These are phyloP conservation scores for Flaveria brownii DNA, from an alignment of 129 eudicot species.

Conservation along the genomic window DNA sequence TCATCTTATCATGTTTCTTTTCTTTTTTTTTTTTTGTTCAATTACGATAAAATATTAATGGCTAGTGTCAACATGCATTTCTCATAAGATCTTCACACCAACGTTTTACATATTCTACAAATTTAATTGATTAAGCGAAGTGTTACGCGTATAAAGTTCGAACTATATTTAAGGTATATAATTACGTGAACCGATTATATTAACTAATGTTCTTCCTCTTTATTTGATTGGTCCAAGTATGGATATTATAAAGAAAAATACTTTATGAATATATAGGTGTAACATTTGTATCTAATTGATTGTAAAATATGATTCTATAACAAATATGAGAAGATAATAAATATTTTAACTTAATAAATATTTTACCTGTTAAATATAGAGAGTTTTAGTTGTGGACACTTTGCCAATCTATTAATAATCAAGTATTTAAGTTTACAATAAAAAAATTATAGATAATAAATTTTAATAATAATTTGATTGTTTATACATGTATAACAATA, in stretches of 20 bases:
- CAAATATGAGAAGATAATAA: neutral
- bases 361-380: neutral
- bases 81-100: neutral
- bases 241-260: neutral
- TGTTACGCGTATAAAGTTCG: neutral
- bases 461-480: too few relatives aligned
- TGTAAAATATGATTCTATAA: neutral
- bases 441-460: too few relatives aligned
- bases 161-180: neutral
- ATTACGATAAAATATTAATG: neutral
- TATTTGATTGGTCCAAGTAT: neutral
- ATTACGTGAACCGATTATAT: neutral
- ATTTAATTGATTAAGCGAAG: neutral
- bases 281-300: neutral
- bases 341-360: too few relatives aligned
- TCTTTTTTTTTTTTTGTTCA: neutral
- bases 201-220: neutral
- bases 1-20: neutral
- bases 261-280: neutral
- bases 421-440: too few relatives aligned
- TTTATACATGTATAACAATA: too few relatives aligned
- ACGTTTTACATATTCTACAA: neutral
- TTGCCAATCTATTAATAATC: neutral
- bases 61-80: neutral
- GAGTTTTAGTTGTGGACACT: slow-evolving; percentile 8